phyloP scores from a whole-genome alignment of 164 flowering plant genomes.

The Vitis vinifera region DNA sequence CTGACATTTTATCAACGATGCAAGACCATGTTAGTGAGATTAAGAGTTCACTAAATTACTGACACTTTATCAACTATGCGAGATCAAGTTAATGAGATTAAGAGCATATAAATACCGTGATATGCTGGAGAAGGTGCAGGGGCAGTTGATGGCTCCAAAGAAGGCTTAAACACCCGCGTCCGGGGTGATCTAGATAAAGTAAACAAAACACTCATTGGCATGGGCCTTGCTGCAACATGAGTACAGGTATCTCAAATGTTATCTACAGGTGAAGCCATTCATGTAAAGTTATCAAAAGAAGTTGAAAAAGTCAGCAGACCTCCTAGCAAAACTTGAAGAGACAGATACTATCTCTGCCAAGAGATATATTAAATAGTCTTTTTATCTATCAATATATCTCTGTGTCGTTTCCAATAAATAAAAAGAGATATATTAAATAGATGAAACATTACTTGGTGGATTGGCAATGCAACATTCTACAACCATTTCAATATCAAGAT shows the following conservation, averaged over 20 bases:
- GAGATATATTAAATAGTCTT: no score
- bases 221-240: conserved; percentile 38
- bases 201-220: conserved; percentile 26
- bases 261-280: neutral
- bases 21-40: neutral
- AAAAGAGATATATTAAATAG: no score
- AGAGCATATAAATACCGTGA: conserved; percentile 35
- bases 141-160: conserved; percentile 31
- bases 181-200: conserved; percentile 24
- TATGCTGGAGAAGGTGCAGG: conserved; percentile 56
- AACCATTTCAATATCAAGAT: no score
- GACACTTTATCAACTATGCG: no score
- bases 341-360: conserved; percentile 22
- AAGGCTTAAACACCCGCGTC: conserved; percentile 17
- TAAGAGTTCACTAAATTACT: no score
- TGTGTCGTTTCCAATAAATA: no score
- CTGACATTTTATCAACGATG: neutral
- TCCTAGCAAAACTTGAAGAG: neutral
- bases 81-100: conserved; percentile 1
- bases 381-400: no score
- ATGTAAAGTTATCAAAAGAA: conserved; percentile 3
- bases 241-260: conserved; percentile 5
- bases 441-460: no score
- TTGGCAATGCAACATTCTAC: no score
- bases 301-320: neutral